A percentile compares a stretch with the other conserved stretches of the same genome.
Evolutionary conservation across 2,329 filamentous ascomycete genomes (phyloP).

Genomic region (Aureobasidium zeae): DNA sequence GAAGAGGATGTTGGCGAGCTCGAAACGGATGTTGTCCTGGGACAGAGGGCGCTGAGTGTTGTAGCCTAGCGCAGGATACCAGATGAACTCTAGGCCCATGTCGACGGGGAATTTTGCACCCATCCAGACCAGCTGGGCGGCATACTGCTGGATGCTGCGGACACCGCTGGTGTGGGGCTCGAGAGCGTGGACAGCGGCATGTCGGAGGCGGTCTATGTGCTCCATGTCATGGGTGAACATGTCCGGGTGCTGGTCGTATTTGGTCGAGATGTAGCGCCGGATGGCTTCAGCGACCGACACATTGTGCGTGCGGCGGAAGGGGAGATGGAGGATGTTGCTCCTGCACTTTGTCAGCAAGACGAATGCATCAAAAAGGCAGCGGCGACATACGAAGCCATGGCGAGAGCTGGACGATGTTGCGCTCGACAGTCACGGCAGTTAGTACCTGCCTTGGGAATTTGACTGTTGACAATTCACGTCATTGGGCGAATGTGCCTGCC

Average conservation of each 20-base stretch:
- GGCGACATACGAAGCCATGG: constrained; percentile 12
- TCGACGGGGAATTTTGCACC: constrained; percentile 94
- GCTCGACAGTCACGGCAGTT: constrained; percentile 4
- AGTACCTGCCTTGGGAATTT: no score
- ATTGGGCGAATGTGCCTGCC: not conserved
- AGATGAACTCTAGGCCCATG: constrained; percentile 88
- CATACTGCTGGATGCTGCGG: constrained; percentile 81
- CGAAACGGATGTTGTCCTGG: constrained; percentile 63
- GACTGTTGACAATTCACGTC: constrained; percentile 4
- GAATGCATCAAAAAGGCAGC: not conserved
- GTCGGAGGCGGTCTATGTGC: constrained; percentile 71
- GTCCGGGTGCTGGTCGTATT: constrained; percentile 97
- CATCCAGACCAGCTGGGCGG: constrained; percentile 87
- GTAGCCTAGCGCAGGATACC: constrained; percentile 90
- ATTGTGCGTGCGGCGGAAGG: constrained; percentile 76
- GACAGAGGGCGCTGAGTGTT: constrained; percentile 64
- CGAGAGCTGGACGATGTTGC: not conserved
- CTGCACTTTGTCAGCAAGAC: not conserved
- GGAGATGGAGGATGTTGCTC: constrained; percentile 62
- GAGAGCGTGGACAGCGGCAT: constrained; percentile 77
- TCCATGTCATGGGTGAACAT: constrained; percentile 89
- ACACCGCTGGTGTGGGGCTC: constrained; percentile 83
- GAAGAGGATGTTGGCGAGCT: constrained; percentile 85
- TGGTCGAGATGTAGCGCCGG: constrained; percentile 89
- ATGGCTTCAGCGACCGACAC: constrained; percentile 74